Evolutionary conservation across 2,329 filamentous ascomycete species (phyloP).

Genomic region (Hypoxylon sp.): DNA sequence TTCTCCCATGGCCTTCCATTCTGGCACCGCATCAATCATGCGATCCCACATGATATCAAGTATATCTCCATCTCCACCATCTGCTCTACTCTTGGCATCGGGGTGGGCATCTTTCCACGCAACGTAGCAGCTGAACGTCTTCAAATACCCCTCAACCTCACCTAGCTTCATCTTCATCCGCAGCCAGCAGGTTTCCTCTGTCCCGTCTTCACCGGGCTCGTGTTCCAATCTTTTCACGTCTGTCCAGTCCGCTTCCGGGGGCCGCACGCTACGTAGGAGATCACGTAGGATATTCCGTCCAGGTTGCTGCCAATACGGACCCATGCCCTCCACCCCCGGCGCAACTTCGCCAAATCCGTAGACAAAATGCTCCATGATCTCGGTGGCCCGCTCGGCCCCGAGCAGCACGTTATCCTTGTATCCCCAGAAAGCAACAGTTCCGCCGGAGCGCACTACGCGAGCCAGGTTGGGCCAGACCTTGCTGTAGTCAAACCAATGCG

Average conservation of each 20-base stretch:
- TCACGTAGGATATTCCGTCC: conserved; percentile 69
- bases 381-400: conserved; percentile 65
- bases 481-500: conserved; percentile 76
- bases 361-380: conserved; percentile 68
- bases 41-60: conserved; percentile 74
- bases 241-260: conserved; percentile 66
- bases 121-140: conserved; percentile 73
- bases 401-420: conserved; percentile 75
- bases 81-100: conserved; percentile 62
- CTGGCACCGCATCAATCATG: conserved; percentile 67
- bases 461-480: conserved; percentile 69
- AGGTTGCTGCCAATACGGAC: conserved; percentile 73
- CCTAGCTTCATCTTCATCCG: conserved; percentile 68
- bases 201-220: conserved; percentile 65
- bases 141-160: conserved; percentile 71
- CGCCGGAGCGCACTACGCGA: conserved; percentile 67
- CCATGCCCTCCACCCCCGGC: conserved; percentile 65
- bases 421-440: conserved; percentile 75
- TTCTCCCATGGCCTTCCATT: conserved; percentile 65
- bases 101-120: conserved; percentile 72
- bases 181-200: conserved; percentile 64
- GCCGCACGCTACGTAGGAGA: conserved; percentile 65
- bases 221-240: conserved; percentile 69
- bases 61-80: conserved; percentile 72
- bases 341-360: conserved; percentile 65